Percentiles rank a stretch among this genome's conserved stretches.
Evolutionary conservation across 805 yeast genomes (phyloP).

Genomic region (Saccharomycopsis javanensis): DNA sequence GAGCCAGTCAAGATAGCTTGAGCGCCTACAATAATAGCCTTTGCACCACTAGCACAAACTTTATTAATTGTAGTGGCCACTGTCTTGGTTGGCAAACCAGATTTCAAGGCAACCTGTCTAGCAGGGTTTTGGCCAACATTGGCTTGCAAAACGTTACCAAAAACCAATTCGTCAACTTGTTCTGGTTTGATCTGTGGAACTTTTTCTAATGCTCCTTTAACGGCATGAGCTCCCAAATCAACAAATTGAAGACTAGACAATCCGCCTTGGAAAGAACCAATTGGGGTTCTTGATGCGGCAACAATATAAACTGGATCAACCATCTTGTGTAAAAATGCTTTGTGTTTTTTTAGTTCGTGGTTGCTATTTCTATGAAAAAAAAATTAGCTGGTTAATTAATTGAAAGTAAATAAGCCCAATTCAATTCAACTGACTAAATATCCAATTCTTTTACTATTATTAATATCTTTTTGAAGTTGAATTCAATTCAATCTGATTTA

Average conservation of each 20-base stretch:
- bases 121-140: conserved; percentile 97
- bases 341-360: neutral
- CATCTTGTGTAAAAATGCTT: too few species aligned
- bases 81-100: conserved; percentile 73
- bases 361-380: too few species aligned
- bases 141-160: conserved; percentile 90
- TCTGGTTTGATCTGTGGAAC: conserved; percentile 72
- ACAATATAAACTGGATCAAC: conserved; percentile 68
- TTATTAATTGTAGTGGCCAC: conserved; percentile 90
- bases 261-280: conserved; percentile 87
- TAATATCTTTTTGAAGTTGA: neutral
- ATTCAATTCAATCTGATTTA: too few species aligned
- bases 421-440: too few species aligned
- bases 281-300: conserved; percentile 86
- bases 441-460: too few species aligned
- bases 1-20: conserved; percentile 81
- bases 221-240: conserved; percentile 90
- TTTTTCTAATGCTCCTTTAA: conserved; percentile 73
- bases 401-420: too few species aligned
- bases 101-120: conserved; percentile 86
- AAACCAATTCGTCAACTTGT: conserved; percentile 79
- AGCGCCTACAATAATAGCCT: conserved; percentile 82
- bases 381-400: too few species aligned
- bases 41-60: conserved; percentile 96
- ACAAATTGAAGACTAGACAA: conserved; percentile 65